Evolutionary conservation across 2,329 filamentous ascomycete genomes (phyloP).

Genomic region (Colletotrichum sp.): DNA sequence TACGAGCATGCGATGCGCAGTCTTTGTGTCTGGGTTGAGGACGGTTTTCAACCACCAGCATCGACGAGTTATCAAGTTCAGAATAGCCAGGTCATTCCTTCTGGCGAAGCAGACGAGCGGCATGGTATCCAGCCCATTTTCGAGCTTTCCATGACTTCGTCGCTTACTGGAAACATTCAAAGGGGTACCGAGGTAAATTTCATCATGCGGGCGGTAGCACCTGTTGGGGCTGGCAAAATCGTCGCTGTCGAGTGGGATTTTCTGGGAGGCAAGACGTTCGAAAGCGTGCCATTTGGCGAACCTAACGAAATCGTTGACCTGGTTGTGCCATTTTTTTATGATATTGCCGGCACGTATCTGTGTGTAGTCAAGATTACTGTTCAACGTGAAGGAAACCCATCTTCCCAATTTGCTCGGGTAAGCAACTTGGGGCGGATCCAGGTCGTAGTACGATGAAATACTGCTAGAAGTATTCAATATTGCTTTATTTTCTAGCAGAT

Average conservation of each 20-base stretch:
- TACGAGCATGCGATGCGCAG: conserved; percentile 24
- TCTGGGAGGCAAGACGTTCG: background rate
- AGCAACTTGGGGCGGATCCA: background rate
- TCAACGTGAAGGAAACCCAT: background rate
- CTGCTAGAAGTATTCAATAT: background rate
- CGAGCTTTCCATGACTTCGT: background rate
- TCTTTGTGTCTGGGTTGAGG: conserved; percentile 24
- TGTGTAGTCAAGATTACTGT: background rate
- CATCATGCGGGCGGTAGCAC: background rate
- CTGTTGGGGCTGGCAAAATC: conserved; percentile 12
- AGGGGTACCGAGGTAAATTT: background rate
- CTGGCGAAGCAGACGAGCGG: background rate
- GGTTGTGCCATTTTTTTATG: background rate
- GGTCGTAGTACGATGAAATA: background rate
- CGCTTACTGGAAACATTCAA: background rate
- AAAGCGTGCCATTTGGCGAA: background rate
- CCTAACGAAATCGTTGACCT: background rate
- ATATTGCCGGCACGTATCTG: background rate
- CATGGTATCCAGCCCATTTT: conserved; percentile 24
- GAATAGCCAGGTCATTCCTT: conserved; percentile 13
- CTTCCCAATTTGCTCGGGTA: background rate
- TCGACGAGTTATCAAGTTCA: background rate
- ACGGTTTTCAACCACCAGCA: background rate
- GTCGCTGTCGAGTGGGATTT: conserved; percentile 22
- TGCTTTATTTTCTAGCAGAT: background rate